These are phyloP conservation scores for Pseudogymnoascus sp. DNA, from an alignment of 2,329 filamentous ascomycete species.

Conservation along the genomic window DNA sequence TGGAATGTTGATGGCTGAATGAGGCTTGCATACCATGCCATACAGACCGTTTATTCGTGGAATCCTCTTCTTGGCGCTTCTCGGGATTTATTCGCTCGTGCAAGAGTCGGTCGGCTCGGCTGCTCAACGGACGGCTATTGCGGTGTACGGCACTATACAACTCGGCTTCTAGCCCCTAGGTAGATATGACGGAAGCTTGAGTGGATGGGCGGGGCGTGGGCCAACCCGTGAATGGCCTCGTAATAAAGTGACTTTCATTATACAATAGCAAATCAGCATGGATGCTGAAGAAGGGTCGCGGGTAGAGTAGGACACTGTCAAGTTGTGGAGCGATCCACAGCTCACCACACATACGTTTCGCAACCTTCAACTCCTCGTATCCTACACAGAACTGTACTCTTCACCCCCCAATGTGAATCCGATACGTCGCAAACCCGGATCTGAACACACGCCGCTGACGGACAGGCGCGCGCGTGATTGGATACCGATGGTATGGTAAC, in stretches of 20 bases:
- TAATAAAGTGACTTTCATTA: not conserved
- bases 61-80: not conserved
- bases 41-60: not conserved
- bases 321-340: slow-evolving; percentile 5
- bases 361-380: not conserved
- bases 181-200: not conserved
- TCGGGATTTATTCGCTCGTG: not conserved
- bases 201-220: not conserved
- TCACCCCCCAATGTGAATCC: not conserved
- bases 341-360: not conserved
- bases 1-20: not conserved
- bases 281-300: not conserved
- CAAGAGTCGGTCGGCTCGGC: not conserved
- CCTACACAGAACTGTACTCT: not conserved
- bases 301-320: not conserved
- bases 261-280: slow-evolving; percentile 1
- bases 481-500: not conserved
- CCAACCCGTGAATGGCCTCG: not conserved
- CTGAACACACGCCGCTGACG: not conserved
- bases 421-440: not conserved
- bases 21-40: not conserved
- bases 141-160: not conserved
- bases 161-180: not conserved
- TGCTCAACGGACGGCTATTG: not conserved
- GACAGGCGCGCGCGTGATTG: not conserved